phyloP scores from a whole-genome alignment of 2,329 filamentous ascomycete genomes.

The Amauroascus niger region DNA sequence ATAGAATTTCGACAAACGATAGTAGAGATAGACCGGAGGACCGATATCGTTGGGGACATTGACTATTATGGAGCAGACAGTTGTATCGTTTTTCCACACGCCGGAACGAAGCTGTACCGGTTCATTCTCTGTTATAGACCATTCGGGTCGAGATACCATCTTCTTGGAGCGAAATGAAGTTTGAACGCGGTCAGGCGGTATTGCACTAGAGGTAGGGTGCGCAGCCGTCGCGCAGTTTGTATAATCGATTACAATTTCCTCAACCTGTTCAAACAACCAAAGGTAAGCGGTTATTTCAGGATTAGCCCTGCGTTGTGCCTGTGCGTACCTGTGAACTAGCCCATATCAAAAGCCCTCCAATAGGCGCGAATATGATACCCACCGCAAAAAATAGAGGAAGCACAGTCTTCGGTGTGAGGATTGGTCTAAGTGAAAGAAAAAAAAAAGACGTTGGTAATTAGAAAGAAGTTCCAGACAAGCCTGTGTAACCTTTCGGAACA shows the following conservation, averaged over 20 bases:
- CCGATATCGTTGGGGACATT: conserved; percentile 67
- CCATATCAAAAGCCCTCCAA: conserved; percentile 77
- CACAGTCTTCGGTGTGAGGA: conserved; percentile 88
- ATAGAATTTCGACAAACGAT: conserved; percentile 94
- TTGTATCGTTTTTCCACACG: conserved; percentile 29
- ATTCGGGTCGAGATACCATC: conserved; percentile 26
- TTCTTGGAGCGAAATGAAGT: conserved; percentile 60
- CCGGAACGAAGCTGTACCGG: conserved; percentile 21
- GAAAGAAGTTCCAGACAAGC: too few species aligned
- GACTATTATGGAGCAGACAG: conserved; percentile 65
- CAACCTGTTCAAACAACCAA: conserved; percentile 49
- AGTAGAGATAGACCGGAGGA: conserved; percentile 84
- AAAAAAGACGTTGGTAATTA: too few species aligned
- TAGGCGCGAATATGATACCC: conserved; percentile 84
- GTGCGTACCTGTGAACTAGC: conserved; percentile 55
- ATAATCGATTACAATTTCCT: conserved; percentile 88
- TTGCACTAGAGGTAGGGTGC: conserved; percentile 35
- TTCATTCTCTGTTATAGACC: conserved; percentile 22
- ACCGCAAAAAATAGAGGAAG: conserved; percentile 84
- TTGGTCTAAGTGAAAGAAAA: conserved; percentile 54
- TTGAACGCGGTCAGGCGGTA: conserved; percentile 52
- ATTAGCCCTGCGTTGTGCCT: not conserved
- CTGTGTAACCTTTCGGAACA: too few species aligned
- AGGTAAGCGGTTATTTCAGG: not conserved
- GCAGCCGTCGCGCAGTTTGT: conserved; percentile 60